A percentile compares a stretch with the other conserved stretches of the same genome.
These are phyloP conservation scores for Grosmannia huntii DNA, from an alignment of 2,329 filamentous ascomycete genomes.

Conservation along the genomic window DNA sequence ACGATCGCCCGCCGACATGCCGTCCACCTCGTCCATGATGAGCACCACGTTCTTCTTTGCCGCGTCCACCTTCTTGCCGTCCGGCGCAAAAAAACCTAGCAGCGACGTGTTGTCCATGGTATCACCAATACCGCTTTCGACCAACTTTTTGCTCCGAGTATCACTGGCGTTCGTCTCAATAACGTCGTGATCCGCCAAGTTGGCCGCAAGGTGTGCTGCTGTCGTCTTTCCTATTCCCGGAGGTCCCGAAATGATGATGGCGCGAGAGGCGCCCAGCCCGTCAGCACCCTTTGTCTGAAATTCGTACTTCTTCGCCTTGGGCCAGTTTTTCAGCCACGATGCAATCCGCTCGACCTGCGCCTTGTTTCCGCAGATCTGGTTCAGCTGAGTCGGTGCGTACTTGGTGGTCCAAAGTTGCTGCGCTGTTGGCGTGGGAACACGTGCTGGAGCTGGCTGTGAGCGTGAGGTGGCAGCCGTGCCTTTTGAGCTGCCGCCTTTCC, in stretches of 20 bases:
- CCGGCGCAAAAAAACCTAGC: conserved; percentile 76
- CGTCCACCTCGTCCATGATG: conserved; percentile 98
- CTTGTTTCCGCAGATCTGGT: conserved; percentile 94
- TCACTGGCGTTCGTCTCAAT: conserved; percentile 95
- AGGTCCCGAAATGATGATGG: conserved; percentile 90
- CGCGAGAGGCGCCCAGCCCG: conserved; percentile 68
- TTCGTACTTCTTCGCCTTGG: conserved; percentile 60
- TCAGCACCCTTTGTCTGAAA: conserved; percentile 78
- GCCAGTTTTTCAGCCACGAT: conserved; percentile 74
- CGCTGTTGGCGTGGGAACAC: conserved; percentile 24
- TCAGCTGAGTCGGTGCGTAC: conserved; percentile 76
- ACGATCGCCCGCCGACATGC: conserved; percentile 94
- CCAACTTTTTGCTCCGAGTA: conserved; percentile 86
- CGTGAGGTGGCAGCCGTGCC: background rate
- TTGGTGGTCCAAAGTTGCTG: conserved; percentile 81
- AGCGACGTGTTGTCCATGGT: conserved; percentile 90
- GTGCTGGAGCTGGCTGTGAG: conserved; percentile 18
- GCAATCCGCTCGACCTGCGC: conserved; percentile 78
- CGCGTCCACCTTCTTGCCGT: conserved; percentile 65
- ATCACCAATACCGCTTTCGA: conserved; percentile 78
- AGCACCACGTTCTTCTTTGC: conserved; percentile 87
- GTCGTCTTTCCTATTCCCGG: conserved; percentile 97
- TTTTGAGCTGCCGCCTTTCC: background rate
- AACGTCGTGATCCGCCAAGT: conserved; percentile 84
- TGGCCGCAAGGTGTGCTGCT: conserved; percentile 85